Base-by-base conservation (phyloP, 148 eudicot species). In the Selenicereus undatus region DNA sequence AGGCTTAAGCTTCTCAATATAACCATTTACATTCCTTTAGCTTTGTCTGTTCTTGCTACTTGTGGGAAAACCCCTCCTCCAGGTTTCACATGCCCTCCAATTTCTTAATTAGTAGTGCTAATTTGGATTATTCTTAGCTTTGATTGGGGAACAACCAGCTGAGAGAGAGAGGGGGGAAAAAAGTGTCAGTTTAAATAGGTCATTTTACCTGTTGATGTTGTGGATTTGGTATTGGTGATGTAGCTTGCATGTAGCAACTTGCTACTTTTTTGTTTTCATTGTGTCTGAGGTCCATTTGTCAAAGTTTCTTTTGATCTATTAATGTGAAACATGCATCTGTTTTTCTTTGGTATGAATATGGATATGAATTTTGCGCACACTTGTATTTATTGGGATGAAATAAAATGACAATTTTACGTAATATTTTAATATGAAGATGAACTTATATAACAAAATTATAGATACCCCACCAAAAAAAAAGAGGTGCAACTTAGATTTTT, bases 1-100 rank as follows among this genome's bases (percentile, higher is more conserved):
- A 94, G 95, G 84, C 85, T 94, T 2, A 95, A 92, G 82, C 90
- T 96, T 45, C 90, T 96, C 2, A 94, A 96, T 80, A 89, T 96
- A 56, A 91, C 90, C 77, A 89, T 93, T 48, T 91, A 83, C 52
- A 81, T 92, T 81, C 94, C 97, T 0, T 71, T 96, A 26, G 99
- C 99, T 21, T 91, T 96, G 66, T 86, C 85, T 21, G 90, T 91
- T 20, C 89, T 96, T 11, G 91, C 88, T 8, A 90, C 93, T 35
- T 96, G 99, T 90, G 97, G 98, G 6, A 12, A 80, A 22, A 86
- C 83, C 0, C 91, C 94, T 76, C 94, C 94, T 8, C 82, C 91
- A 39, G 97, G 91, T 66, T 90, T 90, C 75, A 81, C 79, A 10
- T 91, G 94, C 72, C 94, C 94, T 69, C 90, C 91, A 75, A 79